Evolutionary conservation across 2,329 filamentous ascomycete genomes (phyloP).

Genomic region (Chaetomium sp.): DNA sequence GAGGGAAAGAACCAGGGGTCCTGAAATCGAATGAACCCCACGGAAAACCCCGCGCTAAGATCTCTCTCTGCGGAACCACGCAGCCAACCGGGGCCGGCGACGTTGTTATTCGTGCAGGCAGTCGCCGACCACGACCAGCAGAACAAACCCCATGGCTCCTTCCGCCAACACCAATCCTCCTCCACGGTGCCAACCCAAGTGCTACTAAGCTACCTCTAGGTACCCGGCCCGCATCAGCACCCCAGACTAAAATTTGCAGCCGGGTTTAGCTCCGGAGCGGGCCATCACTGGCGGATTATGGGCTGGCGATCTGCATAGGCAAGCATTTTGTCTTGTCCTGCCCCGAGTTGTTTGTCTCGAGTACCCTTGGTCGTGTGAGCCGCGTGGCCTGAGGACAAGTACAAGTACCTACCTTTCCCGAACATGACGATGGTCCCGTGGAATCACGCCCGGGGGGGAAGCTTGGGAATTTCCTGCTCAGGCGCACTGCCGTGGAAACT

Average conservation of each 20-base stretch:
- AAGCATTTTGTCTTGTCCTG: background rate
- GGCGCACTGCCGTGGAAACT: background rate
- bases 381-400: background rate
- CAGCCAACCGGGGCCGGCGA: conserved; percentile 27
- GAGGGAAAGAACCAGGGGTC: background rate
- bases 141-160: conserved; percentile 13
- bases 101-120: conserved; percentile 8
- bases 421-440: background rate
- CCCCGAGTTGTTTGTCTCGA: conserved; percentile 7
- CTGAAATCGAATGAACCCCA: conserved; percentile 27
- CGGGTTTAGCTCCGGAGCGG: conserved; percentile 6
- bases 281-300: conserved; percentile 11
- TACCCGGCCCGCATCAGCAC: conserved; percentile 7
- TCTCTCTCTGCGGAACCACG: conserved; percentile 28
- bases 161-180: background rate
- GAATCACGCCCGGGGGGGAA: background rate
- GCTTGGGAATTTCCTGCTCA: background rate
- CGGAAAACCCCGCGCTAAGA: conserved; percentile 34
- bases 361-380: conserved; percentile 7
- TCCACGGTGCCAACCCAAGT: background rate
- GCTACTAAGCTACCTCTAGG: conserved; percentile 4
- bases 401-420: conserved; percentile 6
- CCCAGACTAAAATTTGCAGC: conserved; percentile 4
- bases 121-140: conserved; percentile 18
- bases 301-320: conserved; percentile 12